These are phyloP conservation scores for Panicum miliaceum DNA, from an alignment of 176 grass and related monocot genomes.

Conservation along the genomic window DNA sequence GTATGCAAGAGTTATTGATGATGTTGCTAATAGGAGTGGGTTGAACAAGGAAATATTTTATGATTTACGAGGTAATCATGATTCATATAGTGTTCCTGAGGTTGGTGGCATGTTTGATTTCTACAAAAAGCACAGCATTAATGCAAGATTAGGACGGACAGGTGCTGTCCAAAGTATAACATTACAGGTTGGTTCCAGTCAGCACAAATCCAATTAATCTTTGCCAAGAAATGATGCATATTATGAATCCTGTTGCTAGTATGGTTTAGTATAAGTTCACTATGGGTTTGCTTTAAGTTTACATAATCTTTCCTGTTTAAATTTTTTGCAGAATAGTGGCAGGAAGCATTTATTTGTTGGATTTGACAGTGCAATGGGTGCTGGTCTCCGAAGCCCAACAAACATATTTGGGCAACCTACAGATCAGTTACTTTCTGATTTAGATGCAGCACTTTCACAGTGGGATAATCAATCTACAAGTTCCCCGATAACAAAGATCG, in stretches of 20 bases:
- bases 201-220: background rate
- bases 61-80: conserved; percentile 59
- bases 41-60: conserved; percentile 53
- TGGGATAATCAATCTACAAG: conserved; percentile 41
- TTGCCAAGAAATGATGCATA: background rate
- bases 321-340: conserved; percentile 46
- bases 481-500: conserved; percentile 40
- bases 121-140: conserved; percentile 56
- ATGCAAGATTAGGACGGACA: conserved; percentile 41
- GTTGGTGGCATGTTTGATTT: conserved; percentile 55
- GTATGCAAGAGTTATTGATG: conserved; percentile 38
- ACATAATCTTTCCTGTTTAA: conserved; percentile 3
- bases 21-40: conserved; percentile 43
- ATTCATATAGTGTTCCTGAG: conserved; percentile 48
- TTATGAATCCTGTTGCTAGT: background rate
- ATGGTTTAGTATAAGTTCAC: background rate
- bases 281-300: background rate
- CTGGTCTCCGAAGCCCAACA: conserved; percentile 54
- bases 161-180: conserved; percentile 46
- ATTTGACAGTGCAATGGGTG: conserved; percentile 49
- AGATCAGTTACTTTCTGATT: conserved; percentile 43
- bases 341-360: conserved; percentile 61
- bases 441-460: conserved; percentile 51
- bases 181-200: conserved; percentile 43
- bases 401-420: conserved; percentile 58